phyloP scores from a whole-genome alignment of 441 rosid genomes.

The Breynia disticha region DNA sequence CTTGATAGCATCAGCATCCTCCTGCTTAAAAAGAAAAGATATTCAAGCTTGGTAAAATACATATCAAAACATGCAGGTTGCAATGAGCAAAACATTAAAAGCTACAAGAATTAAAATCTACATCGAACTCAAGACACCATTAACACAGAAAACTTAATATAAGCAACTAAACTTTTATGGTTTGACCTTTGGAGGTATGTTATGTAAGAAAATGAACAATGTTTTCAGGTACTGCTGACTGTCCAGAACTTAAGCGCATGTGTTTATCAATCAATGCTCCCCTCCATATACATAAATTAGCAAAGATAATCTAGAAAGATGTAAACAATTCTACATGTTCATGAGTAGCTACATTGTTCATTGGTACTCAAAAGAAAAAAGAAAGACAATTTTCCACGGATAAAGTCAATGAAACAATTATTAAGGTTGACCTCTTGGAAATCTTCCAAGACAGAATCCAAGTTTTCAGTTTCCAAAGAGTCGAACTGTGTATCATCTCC shows the following conservation, averaged over 20 bases:
- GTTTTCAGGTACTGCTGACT: no score
- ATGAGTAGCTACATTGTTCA: neutral
- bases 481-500: slow-evolving; percentile 32
- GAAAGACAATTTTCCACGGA: neutral
- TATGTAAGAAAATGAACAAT: no score
- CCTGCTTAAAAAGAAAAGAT: slow-evolving; percentile 31
- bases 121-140: no score
- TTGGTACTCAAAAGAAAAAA: neutral
- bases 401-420: neutral
- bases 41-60: neutral
- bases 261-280: no score
- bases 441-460: slow-evolving; percentile 34
- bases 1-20: slow-evolving; percentile 30
- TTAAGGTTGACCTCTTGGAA: slow-evolving; percentile 44
- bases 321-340: no score
- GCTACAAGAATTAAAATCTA: no score
- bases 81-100: neutral
- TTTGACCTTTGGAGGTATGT: no score
- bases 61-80: neutral
- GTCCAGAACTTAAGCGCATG: no score
- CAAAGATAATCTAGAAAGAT: no score
- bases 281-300: no score
- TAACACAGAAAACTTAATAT: no score
- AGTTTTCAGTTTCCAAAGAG: slow-evolving; percentile 38
- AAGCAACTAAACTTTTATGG: no score